Conservation (phyloP, 306 rosid genomes). For the Argentina anserina region DNA sequence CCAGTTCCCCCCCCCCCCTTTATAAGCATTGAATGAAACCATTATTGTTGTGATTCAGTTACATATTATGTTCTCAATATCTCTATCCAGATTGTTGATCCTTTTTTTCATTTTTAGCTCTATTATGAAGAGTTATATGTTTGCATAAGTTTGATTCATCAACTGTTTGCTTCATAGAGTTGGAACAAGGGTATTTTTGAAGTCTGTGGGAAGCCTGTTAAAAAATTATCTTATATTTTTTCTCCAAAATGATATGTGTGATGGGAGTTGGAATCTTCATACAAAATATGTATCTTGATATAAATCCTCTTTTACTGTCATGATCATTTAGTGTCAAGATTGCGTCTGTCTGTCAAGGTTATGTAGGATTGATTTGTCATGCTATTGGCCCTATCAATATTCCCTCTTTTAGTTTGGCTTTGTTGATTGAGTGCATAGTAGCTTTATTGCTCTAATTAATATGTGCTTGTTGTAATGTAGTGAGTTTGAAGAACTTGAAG, state of each 20-base stretch:
- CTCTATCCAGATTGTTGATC: not conserved
- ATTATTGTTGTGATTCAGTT: not conserved
- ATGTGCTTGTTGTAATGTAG: conserved; percentile 26
- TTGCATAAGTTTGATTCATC: not conserved
- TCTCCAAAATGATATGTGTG: not conserved
- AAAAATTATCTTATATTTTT: not conserved
- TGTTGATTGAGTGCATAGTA: conserved; percentile 7
- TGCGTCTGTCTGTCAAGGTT: not conserved
- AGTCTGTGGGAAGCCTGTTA: not conserved
- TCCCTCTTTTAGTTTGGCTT: not conserved
- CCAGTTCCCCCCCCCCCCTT: not conserved
- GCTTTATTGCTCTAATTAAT: conserved; percentile 1
- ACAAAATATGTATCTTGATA: not conserved
- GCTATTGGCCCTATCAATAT: not conserved
- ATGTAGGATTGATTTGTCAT: not conserved
- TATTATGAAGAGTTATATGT: not conserved
- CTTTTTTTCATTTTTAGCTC: not conserved
- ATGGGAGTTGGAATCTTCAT: not conserved
- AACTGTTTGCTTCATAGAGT: not conserved
- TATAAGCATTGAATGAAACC: not conserved
- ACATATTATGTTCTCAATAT: not conserved
- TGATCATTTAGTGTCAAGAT: not conserved
- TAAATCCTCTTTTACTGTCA: not conserved
- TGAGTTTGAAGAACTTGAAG: conserved; percentile 76
- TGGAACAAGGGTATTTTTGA: not conserved